Evolutionary conservation across 2,329 filamentous ascomycete genomes (phyloP), one percentile per base, ranked within the genome.

Genomic region (Colletotrichum somersetense): DNA sequence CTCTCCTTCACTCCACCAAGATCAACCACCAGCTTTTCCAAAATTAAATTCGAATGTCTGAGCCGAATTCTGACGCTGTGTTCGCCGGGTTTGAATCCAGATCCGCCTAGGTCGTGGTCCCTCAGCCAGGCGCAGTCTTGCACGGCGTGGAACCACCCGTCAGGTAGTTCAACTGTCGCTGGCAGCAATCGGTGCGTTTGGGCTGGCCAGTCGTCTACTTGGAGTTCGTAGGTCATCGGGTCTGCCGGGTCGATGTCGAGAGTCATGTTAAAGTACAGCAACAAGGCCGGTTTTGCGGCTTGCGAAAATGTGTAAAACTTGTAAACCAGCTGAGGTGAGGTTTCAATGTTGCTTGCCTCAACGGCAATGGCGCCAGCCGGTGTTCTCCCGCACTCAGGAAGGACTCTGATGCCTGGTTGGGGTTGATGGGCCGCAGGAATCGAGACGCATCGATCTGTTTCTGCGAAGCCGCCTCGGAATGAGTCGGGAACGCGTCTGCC

Each of bases 231-330:
- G 6, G 81, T 81, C 77, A 90, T 85, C 2, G 82, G 84, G 1
- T 82, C 80, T 30, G 80, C 79, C 0, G 87, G 87, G 67, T 88
- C 83, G 7, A 85, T 83, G 75, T 89, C 89, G 5, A 89, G 81
- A 0, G 84, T 80, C 63, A 78, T 79, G 67, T 79, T 82, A 74
- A 84, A 80, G 53, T 82, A 81, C 16, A 83, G 74, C 23, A 78
- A 76, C 1, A 81, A 76, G 2, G 73, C 75, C 0, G 81, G 74
- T 14, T 75, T 67, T 2, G 73, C 65, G 3, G 72, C 73, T 1
- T 75, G 59, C 1, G 78, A 74, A 58, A 80, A 79, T 8, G 81
- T 76, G 56, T 80, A 80, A 26, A 83, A 75, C 6, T 75, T 75
- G 69, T 80, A 83, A 18, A 75, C 75, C 8, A 77, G 75, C 68